These are phyloP conservation scores for Penicillium longicatenatum DNA, from an alignment of 495 filamentous ascomycete species.

Conservation along the genomic window DNA sequence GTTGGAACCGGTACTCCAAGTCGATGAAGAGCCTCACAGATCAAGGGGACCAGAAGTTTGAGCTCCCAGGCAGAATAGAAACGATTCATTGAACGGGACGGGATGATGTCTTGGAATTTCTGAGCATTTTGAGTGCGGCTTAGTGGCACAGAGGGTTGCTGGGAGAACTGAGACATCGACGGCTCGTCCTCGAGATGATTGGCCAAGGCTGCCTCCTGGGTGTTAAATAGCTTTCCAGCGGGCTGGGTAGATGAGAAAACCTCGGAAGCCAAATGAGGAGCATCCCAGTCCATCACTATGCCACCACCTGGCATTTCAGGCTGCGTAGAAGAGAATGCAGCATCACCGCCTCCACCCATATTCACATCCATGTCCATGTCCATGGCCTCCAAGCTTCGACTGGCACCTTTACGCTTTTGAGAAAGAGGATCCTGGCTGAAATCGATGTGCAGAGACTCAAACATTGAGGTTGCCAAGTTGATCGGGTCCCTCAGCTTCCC, in stretches of 20 bases:
- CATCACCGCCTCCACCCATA: conserved; percentile 44
- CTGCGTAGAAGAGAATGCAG: conserved; percentile 68
- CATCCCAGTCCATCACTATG: conserved; percentile 77
- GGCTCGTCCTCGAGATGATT: conserved; percentile 82
- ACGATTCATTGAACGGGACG: conserved; percentile 77
- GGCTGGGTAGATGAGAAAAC: conserved; percentile 59
- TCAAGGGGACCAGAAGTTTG: conserved; percentile 73
- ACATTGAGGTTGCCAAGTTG: conserved; percentile 85
- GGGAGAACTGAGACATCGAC: conserved; percentile 88
- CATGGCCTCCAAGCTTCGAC: conserved; percentile 43
- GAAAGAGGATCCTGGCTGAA: conserved; percentile 69
- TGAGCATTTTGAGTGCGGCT: conserved; percentile 84
- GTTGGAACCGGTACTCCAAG: conserved; percentile 75
- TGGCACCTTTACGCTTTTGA: conserved; percentile 39
- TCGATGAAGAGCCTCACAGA: conserved; percentile 78
- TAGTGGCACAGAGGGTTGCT: conserved; percentile 75
- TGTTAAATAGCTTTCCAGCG: conserved; percentile 29
- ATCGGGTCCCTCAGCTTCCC: conserved; percentile 80
- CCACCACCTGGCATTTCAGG: conserved; percentile 73
- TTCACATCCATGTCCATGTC: conserved; percentile 54
- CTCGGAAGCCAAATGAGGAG: conserved; percentile 52
- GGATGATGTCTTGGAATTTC: conserved; percentile 85
- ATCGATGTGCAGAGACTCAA: conserved; percentile 89
- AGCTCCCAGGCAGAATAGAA: conserved; percentile 86
- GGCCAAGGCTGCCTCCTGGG: conserved; percentile 47